These are phyloP conservation scores for Sclerotiophoma versabilis DNA, from an alignment of 2,329 filamentous ascomycete species.

Conservation along the genomic window DNA sequence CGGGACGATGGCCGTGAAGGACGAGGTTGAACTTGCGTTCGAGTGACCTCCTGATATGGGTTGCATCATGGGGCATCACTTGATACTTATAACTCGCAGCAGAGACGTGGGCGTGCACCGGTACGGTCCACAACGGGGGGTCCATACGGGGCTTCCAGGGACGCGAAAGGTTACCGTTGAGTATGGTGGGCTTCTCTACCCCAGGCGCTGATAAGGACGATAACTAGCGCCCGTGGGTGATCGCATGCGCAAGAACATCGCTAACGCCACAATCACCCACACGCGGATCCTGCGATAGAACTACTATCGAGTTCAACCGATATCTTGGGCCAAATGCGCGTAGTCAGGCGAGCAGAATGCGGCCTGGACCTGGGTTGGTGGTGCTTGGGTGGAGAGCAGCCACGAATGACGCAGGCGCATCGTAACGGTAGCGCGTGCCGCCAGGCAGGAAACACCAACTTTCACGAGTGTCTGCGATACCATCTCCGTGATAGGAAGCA, in stretches of 20 bases:
- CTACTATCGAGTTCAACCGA: neutral
- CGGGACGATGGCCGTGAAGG: neutral
- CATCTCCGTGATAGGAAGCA: slow-evolving; percentile 24
- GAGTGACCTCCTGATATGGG: slow-evolving; percentile 6
- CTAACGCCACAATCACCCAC: slow-evolving; percentile 12
- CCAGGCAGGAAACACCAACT: slow-evolving; percentile 11
- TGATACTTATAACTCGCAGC: slow-evolving; percentile 14
- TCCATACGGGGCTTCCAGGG: slow-evolving; percentile 10
- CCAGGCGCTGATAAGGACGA: slow-evolving; percentile 34
- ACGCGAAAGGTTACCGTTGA: slow-evolving; percentile 10
- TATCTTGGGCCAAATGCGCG: neutral
- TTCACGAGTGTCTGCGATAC: slow-evolving; percentile 11
- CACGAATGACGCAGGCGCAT: slow-evolving; percentile 24
- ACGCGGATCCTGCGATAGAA: neutral
- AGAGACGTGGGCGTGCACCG: slow-evolving; percentile 5
- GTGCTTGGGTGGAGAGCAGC: slow-evolving; percentile 14
- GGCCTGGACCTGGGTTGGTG: slow-evolving; percentile 4
- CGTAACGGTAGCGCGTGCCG: slow-evolving; percentile 22
- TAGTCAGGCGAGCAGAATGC: slow-evolving; percentile 11
- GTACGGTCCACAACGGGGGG: slow-evolving; percentile 6
- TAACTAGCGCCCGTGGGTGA: slow-evolving; percentile 19
- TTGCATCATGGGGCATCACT: slow-evolving; percentile 10
- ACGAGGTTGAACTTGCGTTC: slow-evolving; percentile 14
- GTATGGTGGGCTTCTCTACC: slow-evolving; percentile 26
- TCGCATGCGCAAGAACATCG: slow-evolving; percentile 5